Percentiles rank a stretch among this genome's conserved stretches.
These are phyloP conservation scores for Xylariaceae sp. DNA, from an alignment of 2,329 filamentous ascomycete genomes.

Conservation along the genomic window DNA sequence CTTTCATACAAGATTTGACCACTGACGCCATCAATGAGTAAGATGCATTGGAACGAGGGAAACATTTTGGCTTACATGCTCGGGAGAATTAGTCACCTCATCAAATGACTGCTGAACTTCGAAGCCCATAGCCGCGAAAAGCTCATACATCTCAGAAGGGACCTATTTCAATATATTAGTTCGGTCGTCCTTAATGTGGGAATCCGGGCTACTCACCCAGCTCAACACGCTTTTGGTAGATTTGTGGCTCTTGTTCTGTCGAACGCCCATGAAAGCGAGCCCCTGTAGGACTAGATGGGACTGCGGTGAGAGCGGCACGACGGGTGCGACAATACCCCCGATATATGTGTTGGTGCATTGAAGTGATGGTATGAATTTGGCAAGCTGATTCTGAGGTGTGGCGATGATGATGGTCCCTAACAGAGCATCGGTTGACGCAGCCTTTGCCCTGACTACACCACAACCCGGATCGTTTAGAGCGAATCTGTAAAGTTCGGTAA, in stretches of 20 bases:
- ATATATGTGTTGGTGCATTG: slow-evolving; percentile 56
- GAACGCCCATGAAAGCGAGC: slow-evolving; percentile 74
- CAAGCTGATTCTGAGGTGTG: slow-evolving; percentile 65
- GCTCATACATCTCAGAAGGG: slow-evolving; percentile 31
- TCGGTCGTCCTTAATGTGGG: slow-evolving; percentile 1
- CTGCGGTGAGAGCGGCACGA: slow-evolving; percentile 68
- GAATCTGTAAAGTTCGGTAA: slow-evolving; percentile 75
- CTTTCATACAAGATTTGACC: slow-evolving; percentile 25
- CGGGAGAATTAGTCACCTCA: slow-evolving; percentile 34
- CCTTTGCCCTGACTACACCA: slow-evolving; percentile 79
- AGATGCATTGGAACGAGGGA: slow-evolving; percentile 6
- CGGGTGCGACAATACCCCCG: slow-evolving; percentile 77
- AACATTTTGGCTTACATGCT: slow-evolving; percentile 27
- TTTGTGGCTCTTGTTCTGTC: slow-evolving; percentile 78
- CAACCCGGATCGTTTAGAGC: slow-evolving; percentile 72
- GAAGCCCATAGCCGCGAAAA: slow-evolving; percentile 33
- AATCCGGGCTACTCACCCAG: slow-evolving; percentile 59
- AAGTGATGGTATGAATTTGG: slow-evolving; percentile 67
- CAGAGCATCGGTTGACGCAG: slow-evolving; percentile 60
- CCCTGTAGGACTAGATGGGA: slow-evolving; percentile 71
- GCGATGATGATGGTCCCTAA: slow-evolving; percentile 80
- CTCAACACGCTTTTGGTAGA: slow-evolving; percentile 72
- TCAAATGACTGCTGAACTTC: slow-evolving; percentile 34
- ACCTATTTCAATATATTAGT: slow-evolving; percentile 31
- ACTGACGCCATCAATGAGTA: slow-evolving; percentile 19